These are phyloP conservation scores for Clarireedia monteithiana DNA, from an alignment of 2,329 filamentous ascomycete species.

Conservation along the genomic window DNA sequence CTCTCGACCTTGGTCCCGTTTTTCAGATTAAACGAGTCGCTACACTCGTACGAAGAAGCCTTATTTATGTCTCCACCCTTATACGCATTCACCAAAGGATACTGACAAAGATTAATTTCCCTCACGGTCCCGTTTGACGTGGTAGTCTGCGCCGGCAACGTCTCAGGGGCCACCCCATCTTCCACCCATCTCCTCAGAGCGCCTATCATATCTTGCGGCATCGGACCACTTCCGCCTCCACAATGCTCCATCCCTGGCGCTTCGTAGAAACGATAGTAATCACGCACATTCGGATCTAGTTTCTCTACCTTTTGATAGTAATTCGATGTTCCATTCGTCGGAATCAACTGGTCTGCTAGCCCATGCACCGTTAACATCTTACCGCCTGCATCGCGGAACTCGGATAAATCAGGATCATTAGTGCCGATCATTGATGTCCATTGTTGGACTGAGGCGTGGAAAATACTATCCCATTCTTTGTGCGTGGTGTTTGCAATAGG, in stretches of 20 bases:
- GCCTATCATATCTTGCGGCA: conserved; percentile 19
- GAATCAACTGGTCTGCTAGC: conserved; percentile 10
- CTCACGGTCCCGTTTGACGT: background rate
- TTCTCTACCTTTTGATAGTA: conserved; percentile 22
- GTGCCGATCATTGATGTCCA: conserved; percentile 12
- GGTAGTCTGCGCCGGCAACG: background rate
- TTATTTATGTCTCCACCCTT: background rate
- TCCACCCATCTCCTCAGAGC: conserved; percentile 29
- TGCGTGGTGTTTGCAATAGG: background rate
- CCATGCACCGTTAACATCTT: conserved; percentile 18
- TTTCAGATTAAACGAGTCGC: background rate
- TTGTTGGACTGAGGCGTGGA: conserved; percentile 5
- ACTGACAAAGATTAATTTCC: background rate
- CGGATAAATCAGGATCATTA: conserved; percentile 12
- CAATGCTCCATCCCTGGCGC: conserved; percentile 31
- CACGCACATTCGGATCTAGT: conserved; percentile 12
- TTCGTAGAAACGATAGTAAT: conserved; percentile 30
- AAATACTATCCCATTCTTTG: background rate
- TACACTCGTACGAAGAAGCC: background rate
- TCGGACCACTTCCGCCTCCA: conserved; percentile 19
- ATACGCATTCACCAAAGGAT: background rate
- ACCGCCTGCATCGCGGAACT: conserved; percentile 10
- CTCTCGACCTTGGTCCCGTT: no score
- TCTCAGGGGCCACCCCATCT: conserved; percentile 25
- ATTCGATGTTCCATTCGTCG: conserved; percentile 10